Conservation (phyloP, 2,329 filamentous ascomycete genomes). For the Rhytidhysteron rufulum region DNA sequence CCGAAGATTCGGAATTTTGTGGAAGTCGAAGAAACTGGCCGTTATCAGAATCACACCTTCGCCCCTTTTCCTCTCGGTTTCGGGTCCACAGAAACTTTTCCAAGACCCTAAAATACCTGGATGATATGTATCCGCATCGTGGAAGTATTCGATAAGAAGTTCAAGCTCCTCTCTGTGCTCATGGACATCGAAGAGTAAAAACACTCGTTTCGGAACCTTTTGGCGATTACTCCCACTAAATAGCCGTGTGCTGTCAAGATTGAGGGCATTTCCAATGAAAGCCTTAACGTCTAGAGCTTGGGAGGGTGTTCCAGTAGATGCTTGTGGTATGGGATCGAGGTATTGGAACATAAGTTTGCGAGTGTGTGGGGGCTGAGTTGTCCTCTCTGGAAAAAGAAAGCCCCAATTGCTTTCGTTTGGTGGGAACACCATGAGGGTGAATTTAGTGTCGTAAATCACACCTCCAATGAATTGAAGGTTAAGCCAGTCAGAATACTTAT, state of each 20-base stretch:
- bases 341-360: constrained; percentile 1
- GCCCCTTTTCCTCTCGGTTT: neutral
- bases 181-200: constrained; percentile 2
- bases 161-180: constrained; percentile 4
- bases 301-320: neutral
- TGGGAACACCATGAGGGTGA: constrained; percentile 1
- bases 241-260: neutral
- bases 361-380: neutral
- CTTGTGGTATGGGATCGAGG: neutral
- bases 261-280: neutral
- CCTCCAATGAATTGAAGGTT: neutral
- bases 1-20: constrained; percentile 16
- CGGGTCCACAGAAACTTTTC: constrained; percentile 1
- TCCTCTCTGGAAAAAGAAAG: neutral
- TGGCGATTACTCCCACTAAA: neutral
- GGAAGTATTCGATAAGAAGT: constrained; percentile 2
- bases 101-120: constrained; percentile 2
- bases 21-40: constrained; percentile 9
- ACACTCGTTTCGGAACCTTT: neutral
- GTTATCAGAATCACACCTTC: constrained; percentile 6
- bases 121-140: neutral
- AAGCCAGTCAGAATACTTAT: neutral
- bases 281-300: neutral
- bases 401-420: neutral
- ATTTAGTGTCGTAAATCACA: neutral